Base-by-base conservation (phyloP, 345 rosid species). In the Brassica juncea region DNA sequence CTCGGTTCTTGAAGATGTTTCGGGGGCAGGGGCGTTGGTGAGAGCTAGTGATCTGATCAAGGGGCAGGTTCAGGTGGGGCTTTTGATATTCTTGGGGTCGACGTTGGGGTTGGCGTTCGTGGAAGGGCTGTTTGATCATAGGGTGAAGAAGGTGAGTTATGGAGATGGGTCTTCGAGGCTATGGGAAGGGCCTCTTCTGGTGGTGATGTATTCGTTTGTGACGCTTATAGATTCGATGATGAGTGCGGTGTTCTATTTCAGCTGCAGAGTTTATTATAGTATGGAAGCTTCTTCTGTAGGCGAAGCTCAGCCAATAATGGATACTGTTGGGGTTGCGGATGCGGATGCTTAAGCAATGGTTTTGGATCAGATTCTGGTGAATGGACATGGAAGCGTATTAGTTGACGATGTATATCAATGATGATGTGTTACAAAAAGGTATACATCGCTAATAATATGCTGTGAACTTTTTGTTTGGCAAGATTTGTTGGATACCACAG, bases 101-200 rank as follows among this genome's bases (percentile, higher is more conserved):
- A 92, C 98, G 0, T 82, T 92, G 37, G 97, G 94, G 67, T 79
- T 89, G 87, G 92, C 89, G 1, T 88, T 90, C 77, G 88, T 89
- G 34, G 93, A 89, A 82, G 94, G 98, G 6, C 77, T 94, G 88
- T 94, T 91, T 82, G 94, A 94, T 81, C 98, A 94, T 44, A 88
- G 97, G 68, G 97, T 94, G 70, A 94, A 86, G 87, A 84, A 89
- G 1, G 70, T 94, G 82, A 94, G 94, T 74, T 91, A 94, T 78
- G 98, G 97, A 77, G 98, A 92, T 74, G 97, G 98, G 61, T 92
- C 94, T 73, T 89, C 94, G 4, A 90, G 98, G 86, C 76, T 91
- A 27, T 94, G 98, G 98, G 98, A 94, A 83, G 98, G 97, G 49
- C 97, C 97, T 54, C 88, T 94, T 25, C 68, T 94, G 82, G 97